Percentiles rank a stretch among this genome's conserved stretches.
These are phyloP conservation scores for Rhodotorula sp. DNA, from an alignment of 1,284 basidiomycete species.

Conservation along the genomic window DNA sequence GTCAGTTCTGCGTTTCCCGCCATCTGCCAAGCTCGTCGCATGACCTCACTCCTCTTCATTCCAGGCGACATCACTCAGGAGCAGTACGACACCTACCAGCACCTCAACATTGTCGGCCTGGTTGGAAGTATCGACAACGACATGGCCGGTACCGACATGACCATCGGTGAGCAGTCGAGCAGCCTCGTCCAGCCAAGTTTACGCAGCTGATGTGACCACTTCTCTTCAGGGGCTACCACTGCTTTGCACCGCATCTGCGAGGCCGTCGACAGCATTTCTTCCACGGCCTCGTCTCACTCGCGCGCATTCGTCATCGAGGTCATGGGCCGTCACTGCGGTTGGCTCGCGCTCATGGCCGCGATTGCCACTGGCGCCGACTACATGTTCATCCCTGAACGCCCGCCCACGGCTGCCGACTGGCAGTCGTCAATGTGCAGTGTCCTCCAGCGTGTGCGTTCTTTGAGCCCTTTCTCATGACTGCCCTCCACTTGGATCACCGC, in stretches of 20 bases:
- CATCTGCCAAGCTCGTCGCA: background rate
- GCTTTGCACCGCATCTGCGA: conserved; percentile 96
- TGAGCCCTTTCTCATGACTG: background rate
- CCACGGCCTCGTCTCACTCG: conserved; percentile 91
- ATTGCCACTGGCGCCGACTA: conserved; percentile 95
- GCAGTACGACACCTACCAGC: conserved; percentile 67
- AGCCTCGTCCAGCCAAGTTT: background rate
- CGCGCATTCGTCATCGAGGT: conserved; percentile 98
- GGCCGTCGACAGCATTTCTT: conserved; percentile 95
- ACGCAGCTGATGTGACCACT: no score
- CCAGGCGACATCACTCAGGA: conserved; percentile 68
- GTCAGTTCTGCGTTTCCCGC: conserved; percentile 48
- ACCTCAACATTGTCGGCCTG: conserved; percentile 93
- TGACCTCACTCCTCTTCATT: background rate
- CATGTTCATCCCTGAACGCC: conserved; percentile 92
- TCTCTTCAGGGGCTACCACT: conserved; percentile 67
- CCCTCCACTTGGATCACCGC: background rate
- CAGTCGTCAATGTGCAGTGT: conserved; percentile 87
- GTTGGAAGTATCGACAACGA: conserved; percentile 99
- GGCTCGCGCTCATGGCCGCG: conserved; percentile 90
- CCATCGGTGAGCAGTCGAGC: conserved; percentile 60
- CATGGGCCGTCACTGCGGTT: conserved; percentile 98
- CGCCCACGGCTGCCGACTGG: conserved; percentile 77
- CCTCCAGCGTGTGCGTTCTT: conserved; percentile 51
- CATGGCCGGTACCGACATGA: conserved; percentile 95